phyloP scores from a whole-genome alignment of 305 asterid species.

The Euphrasia arctica region DNA sequence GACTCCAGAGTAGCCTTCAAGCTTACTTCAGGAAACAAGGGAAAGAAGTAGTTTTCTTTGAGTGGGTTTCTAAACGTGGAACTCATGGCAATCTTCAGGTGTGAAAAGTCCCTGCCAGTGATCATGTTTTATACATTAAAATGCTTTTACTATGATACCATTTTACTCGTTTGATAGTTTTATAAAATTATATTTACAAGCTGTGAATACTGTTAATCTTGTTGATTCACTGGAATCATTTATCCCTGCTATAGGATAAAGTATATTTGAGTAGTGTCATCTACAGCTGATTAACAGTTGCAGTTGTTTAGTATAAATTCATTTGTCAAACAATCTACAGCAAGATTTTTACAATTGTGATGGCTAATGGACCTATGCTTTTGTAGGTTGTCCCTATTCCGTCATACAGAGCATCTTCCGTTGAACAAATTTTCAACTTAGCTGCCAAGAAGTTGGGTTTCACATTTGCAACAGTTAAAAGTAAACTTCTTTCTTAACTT shows the following conservation, averaged over 20 bases:
- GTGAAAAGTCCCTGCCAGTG: conserved; percentile 13
- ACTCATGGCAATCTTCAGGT: conserved; percentile 99
- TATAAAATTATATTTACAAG: conserved; percentile 17
- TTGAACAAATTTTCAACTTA: conserved; percentile 71
- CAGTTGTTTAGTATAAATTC: conserved; percentile 14
- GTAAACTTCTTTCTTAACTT: conserved; percentile 38
- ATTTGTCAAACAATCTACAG: conserved; percentile 14
- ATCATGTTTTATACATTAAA: conserved; percentile 22
- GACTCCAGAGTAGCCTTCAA: conserved; percentile 62
- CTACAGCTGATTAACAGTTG: conserved; percentile 22
- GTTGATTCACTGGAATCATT: conserved; percentile 12
- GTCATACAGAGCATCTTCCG: conserved; percentile 59
- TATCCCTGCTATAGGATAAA: conserved; percentile 9
- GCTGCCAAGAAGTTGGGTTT: conserved; percentile 93
- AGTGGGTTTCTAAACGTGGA: conserved; percentile 80
- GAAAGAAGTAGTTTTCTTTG: conserved; percentile 81
- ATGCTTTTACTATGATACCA: conserved; percentile 1
- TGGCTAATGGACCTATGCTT: conserved; percentile 19
- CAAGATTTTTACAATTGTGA: conserved; percentile 1
- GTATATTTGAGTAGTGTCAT: conserved; percentile 22
- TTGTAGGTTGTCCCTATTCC: conserved; percentile 87
- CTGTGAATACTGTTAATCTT: conserved; percentile 12
- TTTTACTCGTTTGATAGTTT: conserved; percentile 14
- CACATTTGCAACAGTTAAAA: conserved; percentile 48
- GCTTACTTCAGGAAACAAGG: conserved; percentile 72